phyloP scores from a whole-genome alignment of 2,329 filamentous ascomycete species.

The Epichloe sp. region DNA sequence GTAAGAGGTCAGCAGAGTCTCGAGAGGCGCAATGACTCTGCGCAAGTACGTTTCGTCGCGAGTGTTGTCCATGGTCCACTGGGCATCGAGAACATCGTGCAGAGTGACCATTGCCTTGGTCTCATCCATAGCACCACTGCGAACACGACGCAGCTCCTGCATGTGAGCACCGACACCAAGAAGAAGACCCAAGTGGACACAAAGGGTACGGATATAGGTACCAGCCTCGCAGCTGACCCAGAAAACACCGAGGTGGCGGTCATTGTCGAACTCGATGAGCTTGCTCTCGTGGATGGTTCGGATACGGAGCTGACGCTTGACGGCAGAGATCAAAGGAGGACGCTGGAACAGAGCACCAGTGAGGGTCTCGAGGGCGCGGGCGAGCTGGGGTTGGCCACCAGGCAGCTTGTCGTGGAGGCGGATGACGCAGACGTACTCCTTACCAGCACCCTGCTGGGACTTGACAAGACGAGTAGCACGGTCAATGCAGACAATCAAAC shows the following conservation, averaged over 20 bases:
- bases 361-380: constrained; percentile 85
- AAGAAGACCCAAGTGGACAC: constrained; percentile 73
- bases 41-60: constrained; percentile 88
- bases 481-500: constrained; percentile 89
- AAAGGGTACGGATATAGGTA: constrained; percentile 97
- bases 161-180: constrained; percentile 86
- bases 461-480: constrained; percentile 95
- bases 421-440: constrained; percentile 96
- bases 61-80: constrained; percentile 93
- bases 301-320: constrained; percentile 97
- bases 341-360: constrained; percentile 88
- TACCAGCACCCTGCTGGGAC: constrained; percentile 96
- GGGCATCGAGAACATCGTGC: constrained; percentile 77
- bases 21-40: constrained; percentile 80
- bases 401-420: constrained; percentile 91
- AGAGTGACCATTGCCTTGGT: constrained; percentile 78
- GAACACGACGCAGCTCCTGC: constrained; percentile 92
- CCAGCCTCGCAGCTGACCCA: constrained; percentile 97
- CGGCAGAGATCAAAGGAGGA: constrained; percentile 91
- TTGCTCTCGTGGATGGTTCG: constrained; percentile 97
- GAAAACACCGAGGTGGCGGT: constrained; percentile 93
- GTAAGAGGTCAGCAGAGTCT: constrained; percentile 83
- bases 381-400: constrained; percentile 84
- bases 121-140: constrained; percentile 92
- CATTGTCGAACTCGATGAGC: constrained; percentile 95